phyloP scores from a whole-genome alignment of 805 yeast species.

The Kodamaea neixiangensis region DNA sequence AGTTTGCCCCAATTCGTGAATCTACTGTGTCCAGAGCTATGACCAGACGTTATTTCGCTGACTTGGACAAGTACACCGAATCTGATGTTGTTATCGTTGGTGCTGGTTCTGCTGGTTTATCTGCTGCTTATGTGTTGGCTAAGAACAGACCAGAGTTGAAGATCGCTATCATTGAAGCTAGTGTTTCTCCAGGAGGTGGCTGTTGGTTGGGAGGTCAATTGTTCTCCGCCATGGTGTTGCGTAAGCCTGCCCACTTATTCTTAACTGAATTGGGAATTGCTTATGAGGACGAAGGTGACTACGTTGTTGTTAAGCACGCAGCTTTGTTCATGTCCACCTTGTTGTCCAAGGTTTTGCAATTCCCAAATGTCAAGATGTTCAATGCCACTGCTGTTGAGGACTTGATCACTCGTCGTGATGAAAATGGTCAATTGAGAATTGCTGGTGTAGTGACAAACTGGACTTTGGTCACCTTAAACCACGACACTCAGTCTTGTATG shows the following conservation, averaged over 20 bases:
- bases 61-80: conserved; percentile 72
- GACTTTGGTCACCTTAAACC: conserved; percentile 77
- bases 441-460: conserved; percentile 85
- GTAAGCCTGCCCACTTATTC: conserved; percentile 76
- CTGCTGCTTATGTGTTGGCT: conserved; percentile 74
- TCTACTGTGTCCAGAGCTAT: conserved; percentile 79
- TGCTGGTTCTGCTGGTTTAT: conserved; percentile 75
- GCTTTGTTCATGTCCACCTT: conserved; percentile 74
- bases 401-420: conserved; percentile 68
- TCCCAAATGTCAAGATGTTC: conserved; percentile 76
- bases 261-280: conserved; percentile 62
- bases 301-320: conserved; percentile 79
- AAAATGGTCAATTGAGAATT: conserved; percentile 58
- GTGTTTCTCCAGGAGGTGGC: conserved; percentile 81
- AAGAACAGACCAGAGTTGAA: conserved; percentile 74
- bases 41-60: conserved; percentile 73
- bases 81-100: conserved; percentile 76
- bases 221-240: conserved; percentile 75
- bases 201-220: conserved; percentile 78
- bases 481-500: conserved; percentile 78
- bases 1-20: conserved; percentile 73
- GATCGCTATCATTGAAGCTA: conserved; percentile 71
- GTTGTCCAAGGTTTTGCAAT: conserved; percentile 63
- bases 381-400: conserved; percentile 83
- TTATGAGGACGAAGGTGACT: conserved; percentile 79